Evolutionary conservation across 768 basidiomycete genomes (phyloP), one percentile per base, ranked within the genome.

Genomic region (Rhizopogon rudus): DNA sequence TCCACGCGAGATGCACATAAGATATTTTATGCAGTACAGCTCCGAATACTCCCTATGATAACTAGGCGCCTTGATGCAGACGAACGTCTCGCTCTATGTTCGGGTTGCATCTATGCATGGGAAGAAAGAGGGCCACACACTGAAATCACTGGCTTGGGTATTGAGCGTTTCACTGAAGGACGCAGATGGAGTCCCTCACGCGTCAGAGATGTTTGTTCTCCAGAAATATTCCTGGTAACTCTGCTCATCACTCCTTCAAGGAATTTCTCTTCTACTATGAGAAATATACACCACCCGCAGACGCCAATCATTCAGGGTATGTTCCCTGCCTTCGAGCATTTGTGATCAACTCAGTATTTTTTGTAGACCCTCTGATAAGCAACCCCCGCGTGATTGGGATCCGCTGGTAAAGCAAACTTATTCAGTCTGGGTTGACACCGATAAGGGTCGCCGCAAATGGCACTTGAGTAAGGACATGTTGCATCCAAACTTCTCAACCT

Each of bases 221-320:
- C 52, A 44, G 40, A 54, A n/a, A 17, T 41, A 41, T 17, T 8
- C 22, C 45, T 51, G 60, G 52, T 51, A n/a, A 9, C 29, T 17
- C 16, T 52, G 8, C 59, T 61, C 49, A 64, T 58, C 2, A 33
- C n/a, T 58, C 50, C 57, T 53, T 53, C 57, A 66, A 91, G 88
- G 88, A 91, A 64, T 92, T 92, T 63, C 75, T 92, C 25, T 91
- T 91, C 65, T 92, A 92, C 69, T 91, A 88, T 55, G 88, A 92
- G 69, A 86, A 86, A 63, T 86, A 81, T 62, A 73, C 75, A 16
- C 76, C 77, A 17, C 73, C 76, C 13, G 68, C 75, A 50, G 78
- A 83, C 39, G 68, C 72, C 4, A 71, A 70, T 53, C 73, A 77
- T 54, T 63, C 68, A 40, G 71, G 75, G 80, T 82, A 60, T 60